Evolutionary conservation across 805 yeast species (phyloP), one percentile per base, ranked within the genome.

Genomic region (Monosporozyma siamensis): DNA sequence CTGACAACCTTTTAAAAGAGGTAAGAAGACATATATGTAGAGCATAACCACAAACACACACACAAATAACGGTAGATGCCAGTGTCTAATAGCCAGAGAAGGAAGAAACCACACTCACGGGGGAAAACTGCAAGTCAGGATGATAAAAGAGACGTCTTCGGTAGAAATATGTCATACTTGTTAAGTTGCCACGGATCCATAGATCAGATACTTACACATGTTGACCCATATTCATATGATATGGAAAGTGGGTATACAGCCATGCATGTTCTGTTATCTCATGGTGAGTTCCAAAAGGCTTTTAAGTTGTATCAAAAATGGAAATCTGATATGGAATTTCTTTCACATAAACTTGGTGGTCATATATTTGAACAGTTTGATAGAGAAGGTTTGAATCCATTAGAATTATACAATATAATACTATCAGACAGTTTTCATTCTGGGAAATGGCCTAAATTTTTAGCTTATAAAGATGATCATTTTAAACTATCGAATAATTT

Each of bases 221-320:
- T 56, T 8, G 76, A 78, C 41, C 50, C 70, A 2, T 51, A 63
- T 3, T 52, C 71, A 0, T 61, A 67, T 2, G 96, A 89, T 58
- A 66, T 66, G 41, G 96, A 88, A 59, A 85, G 76, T 55, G 82
- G 86, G 2, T 88, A 94, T 82, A 82, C 84, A 34, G 76, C 86
- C 21, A 66, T 89, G 23, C 96, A 89, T 59, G 74, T 78, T 46
- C 76, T 87, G 4, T 64, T 62, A 29, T 54, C 45, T 38, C 40
- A 38, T 17, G 64, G 70, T 47, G 39, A 59, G 53, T 37, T 58
- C 45, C 41, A 55, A 42, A 52, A 67, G 52, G 48, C 60, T 8
- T 59, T 55, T 38, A 42, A 47, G 34, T 39, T 60, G n/a, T 55
- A 53, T 43, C 52, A 52, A 38, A 42, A 42, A 12, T 59, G 62